Evolutionary conservation across 192 early-diverging fungal genomes (phyloP), one percentile per base, ranked within the genome.

Genomic region (Umbelopsis sp.): DNA sequence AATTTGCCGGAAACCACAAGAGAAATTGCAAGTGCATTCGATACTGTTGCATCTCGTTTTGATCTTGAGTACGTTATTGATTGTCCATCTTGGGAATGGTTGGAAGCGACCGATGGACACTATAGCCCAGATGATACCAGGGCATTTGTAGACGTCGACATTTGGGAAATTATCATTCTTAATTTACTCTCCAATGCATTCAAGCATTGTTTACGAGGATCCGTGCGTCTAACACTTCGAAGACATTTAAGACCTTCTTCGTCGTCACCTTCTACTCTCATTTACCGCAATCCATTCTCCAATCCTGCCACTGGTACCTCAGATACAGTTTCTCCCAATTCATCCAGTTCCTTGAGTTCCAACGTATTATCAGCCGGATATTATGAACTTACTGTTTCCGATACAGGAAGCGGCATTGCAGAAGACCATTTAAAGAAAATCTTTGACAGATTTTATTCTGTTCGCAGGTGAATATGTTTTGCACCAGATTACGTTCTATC

Each of bases 111-210:
- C 22, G 14, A 8, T 53, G 22, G 52, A 11, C 22, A 26, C 22
- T 26, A 6, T 26, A 11, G 24, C 8, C 52, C 68, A 20, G 76
- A 84, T 36, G 82, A 84, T 11, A 77, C 74, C 52, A 74, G 72
- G 2, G 47, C 77, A 12, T 90, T 74, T 71, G 71, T 90, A 4
- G 88, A 90, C 59, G 72, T 74, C 14, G 87, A 88, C 50, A 88
- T 90, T 85, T 88, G 82, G 77, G 80, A 84, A 56, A 86, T 85
- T n/a, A 84, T 90, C 25, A 74, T 90, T 29, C 84, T 88, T 50
- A 90, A 90, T 49, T 59, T 90, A 41, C 75, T 87, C n/a, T 82
- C 84, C 6, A 78, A 85, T 41, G 75, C 77, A 0, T 80, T 82
- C 65, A 83, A 88, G 44, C 82, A 83, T 50, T 66, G 65, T 32